Percentiles rank a stretch among this genome's conserved stretches.
Evolutionary conservation across 306 rosid species (phyloP).

Genomic region (Cucurbita argyrosperma): DNA sequence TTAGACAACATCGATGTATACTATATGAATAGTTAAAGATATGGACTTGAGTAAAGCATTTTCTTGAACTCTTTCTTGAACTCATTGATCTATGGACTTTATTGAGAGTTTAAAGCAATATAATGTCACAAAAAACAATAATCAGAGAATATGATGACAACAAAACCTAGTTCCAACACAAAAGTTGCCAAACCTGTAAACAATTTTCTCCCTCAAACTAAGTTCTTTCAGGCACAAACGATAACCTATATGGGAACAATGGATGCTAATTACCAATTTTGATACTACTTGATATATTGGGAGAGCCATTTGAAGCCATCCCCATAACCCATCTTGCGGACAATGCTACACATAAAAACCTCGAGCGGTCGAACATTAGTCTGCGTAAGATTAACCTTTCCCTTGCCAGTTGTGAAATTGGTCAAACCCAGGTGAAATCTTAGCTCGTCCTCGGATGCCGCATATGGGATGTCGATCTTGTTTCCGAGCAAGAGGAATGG

Average conservation of each 20-base stretch:
- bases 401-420: slow-evolving; percentile 47
- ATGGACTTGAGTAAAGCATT: too few relatives aligned
- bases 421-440: slow-evolving; percentile 30
- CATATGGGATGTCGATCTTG: slow-evolving; percentile 42
- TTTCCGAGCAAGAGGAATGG: slow-evolving; percentile 39
- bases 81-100: neutral
- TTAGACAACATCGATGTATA: too few relatives aligned
- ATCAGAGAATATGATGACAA: neutral
- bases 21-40: too few relatives aligned
- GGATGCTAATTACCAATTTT: neutral
- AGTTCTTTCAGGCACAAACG: neutral
- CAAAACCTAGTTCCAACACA: neutral
- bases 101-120: slow-evolving; percentile 1
- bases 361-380: slow-evolving; percentile 41
- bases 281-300: slow-evolving; percentile 33
- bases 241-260: neutral
- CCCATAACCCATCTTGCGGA: slow-evolving; percentile 49
- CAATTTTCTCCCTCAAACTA: neutral
- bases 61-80: too few relatives aligned
- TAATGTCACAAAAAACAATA: neutral
- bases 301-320: slow-evolving; percentile 49
- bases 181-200: neutral
- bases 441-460: slow-evolving; percentile 42
- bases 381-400: slow-evolving; percentile 30
- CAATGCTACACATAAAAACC: slow-evolving; percentile 46